Conservation (phyloP, 129 eudicot species). For the Tagetes erecta region DNA sequence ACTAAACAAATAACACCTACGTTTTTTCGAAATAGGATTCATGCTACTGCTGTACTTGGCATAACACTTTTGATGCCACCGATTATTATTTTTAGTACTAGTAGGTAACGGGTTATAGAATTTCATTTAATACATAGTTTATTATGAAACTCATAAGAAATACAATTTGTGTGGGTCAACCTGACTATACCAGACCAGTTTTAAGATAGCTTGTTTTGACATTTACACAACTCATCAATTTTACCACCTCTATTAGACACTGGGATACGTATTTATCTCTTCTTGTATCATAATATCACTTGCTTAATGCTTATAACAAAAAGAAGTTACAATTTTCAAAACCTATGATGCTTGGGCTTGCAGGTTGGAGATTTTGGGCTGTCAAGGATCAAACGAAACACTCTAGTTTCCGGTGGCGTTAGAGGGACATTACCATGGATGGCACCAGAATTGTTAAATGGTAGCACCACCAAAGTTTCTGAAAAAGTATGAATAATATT, state of each 20-base stretch:
- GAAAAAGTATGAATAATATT: conserved; percentile 56
- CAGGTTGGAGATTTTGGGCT: conserved; percentile 95
- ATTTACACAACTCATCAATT: not conserved
- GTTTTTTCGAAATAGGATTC: not conserved
- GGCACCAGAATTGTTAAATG: conserved; percentile 93
- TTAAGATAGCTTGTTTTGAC: not conserved
- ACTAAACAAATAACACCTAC: not conserved
- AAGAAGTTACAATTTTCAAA: not conserved
- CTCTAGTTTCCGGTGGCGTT: conserved; percentile 90
- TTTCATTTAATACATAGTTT: not conserved
- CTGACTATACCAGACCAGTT: not conserved
- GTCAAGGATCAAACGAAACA: conserved; percentile 81
- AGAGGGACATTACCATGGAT: conserved; percentile 96
- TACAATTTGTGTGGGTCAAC: not conserved
- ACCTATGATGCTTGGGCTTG: conserved; percentile 24
- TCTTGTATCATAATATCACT: not conserved
- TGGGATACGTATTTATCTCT: not conserved
- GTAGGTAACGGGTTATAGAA: not conserved
- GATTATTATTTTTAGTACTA: not conserved
- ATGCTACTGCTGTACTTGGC: not conserved
- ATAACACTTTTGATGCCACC: not conserved
- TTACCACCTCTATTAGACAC: not conserved
- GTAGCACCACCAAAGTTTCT: conserved; percentile 77
- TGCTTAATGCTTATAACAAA: not conserved
- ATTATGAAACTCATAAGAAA: not conserved